Conservation (phyloP, 257 asterid species). For the Lithospermum erythrorhizon region DNA sequence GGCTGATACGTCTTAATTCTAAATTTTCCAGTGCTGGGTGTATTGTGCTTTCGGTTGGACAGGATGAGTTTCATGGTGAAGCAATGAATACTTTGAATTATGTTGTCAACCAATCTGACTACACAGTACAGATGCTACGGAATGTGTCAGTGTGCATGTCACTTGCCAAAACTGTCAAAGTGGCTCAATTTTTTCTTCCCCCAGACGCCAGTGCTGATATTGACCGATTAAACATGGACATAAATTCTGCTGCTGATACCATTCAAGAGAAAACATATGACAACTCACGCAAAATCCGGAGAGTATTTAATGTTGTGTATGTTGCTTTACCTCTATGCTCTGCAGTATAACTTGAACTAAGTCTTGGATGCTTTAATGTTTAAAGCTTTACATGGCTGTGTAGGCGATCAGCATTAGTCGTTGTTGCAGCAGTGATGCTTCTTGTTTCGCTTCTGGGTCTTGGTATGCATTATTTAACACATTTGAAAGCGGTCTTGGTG, state of each 20-base stretch:
- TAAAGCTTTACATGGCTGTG: constrained; percentile 13
- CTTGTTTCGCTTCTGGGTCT: constrained; percentile 71
- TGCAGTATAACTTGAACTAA: background rate
- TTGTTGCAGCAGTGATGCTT: constrained; percentile 76
- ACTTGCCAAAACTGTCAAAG: constrained; percentile 73
- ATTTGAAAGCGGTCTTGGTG: background rate
- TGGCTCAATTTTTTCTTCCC: constrained; percentile 85
- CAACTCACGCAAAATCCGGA: constrained; percentile 51
- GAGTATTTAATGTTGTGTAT: constrained; percentile 67
- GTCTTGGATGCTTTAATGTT: constrained; percentile 9
- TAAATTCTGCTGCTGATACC: constrained; percentile 59
- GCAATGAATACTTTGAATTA: constrained; percentile 59
- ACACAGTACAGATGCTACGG: constrained; percentile 71
- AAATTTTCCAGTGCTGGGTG: constrained; percentile 65
- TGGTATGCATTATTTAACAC: constrained; percentile 37
- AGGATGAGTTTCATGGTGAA: constrained; percentile 67
- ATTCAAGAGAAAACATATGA: constrained; percentile 60
- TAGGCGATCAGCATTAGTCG: constrained; percentile 65
- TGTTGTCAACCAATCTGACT: constrained; percentile 92
- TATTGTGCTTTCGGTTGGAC: constrained; percentile 87
- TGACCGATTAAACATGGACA: constrained; percentile 54
- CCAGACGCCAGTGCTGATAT: constrained; percentile 62
- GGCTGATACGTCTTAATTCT: constrained; percentile 4
- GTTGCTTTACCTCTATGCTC: constrained; percentile 13
- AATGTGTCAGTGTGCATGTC: constrained; percentile 68